A percentile compares a stretch with the other conserved stretches of the same genome.
Evolutionary conservation across 805 yeast species (phyloP).

Genomic region (Saccharomycopsis microspora): DNA sequence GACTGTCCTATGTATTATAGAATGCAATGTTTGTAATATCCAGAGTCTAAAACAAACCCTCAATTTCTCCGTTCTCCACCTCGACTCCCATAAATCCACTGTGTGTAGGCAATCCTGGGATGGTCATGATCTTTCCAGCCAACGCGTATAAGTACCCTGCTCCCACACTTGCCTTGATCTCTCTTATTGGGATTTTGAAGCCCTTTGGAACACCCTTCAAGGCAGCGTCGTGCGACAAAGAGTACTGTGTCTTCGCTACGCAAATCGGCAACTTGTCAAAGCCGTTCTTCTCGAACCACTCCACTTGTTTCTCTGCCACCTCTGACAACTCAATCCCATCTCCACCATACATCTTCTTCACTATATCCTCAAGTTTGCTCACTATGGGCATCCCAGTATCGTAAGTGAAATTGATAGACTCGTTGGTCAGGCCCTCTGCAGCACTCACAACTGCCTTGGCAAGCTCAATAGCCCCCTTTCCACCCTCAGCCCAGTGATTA

Average conservation of each 20-base stretch:
- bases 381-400: constrained; percentile 60
- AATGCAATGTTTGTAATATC: too few relatives aligned
- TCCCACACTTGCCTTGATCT: constrained; percentile 88
- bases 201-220: constrained; percentile 94
- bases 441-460: constrained; percentile 80
- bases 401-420: constrained; percentile 52
- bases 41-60: constrained; percentile 61
- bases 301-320: constrained; percentile 71
- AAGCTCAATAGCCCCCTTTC: constrained; percentile 73
- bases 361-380: constrained; percentile 69
- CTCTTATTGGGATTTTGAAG: constrained; percentile 88
- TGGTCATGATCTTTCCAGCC: constrained; percentile 95
- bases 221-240: constrained; percentile 85
- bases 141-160: constrained; percentile 95
- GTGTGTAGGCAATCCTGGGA: constrained; percentile 94
- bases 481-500: constrained; percentile 95
- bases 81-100: constrained; percentile 97
- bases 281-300: constrained; percentile 75
- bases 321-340: constrained; percentile 71
- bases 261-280: constrained; percentile 88
- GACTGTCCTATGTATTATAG: too few relatives aligned
- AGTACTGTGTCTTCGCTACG: constrained; percentile 96
- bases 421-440: constrained; percentile 29
- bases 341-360: constrained; percentile 89
- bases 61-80: constrained; percentile 84